A percentile compares a stretch with the other conserved stretches of the same genome.
Conservation (phyloP, 352 stramenopile species). For the Globisporangium abappressorium region DNA sequence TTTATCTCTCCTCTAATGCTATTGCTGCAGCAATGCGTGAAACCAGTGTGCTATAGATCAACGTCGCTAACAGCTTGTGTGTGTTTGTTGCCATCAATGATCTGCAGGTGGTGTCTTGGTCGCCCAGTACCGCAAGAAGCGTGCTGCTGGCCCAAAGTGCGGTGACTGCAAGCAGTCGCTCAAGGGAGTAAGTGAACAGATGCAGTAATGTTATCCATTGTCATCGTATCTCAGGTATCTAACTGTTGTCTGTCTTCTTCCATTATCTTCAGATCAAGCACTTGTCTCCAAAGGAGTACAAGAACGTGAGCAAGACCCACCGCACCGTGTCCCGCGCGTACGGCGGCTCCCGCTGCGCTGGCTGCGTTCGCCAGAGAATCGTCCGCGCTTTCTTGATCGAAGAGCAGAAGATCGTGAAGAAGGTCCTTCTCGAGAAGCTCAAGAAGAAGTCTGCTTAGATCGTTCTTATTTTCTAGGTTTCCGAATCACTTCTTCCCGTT, state of each 20-base stretch:
- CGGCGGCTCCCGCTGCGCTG: slow-evolving; percentile 92
- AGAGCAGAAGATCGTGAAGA: slow-evolving; percentile 99
- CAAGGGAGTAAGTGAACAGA: slow-evolving; percentile 40
- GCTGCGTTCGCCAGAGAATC: slow-evolving; percentile 95
- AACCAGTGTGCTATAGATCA: background rate
- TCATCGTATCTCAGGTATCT: background rate
- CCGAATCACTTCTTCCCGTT: slow-evolving; percentile 19
- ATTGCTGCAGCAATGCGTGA: background rate
- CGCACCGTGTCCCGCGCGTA: slow-evolving; percentile 97
- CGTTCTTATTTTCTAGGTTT: slow-evolving; percentile 15
- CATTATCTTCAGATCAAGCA: slow-evolving; percentile 73
- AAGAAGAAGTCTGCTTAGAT: slow-evolving; percentile 80
- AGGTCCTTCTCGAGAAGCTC: slow-evolving; percentile 95
- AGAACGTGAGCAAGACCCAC: slow-evolving; percentile 86
- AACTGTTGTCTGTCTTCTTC: slow-evolving; percentile 9
- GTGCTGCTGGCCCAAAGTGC: slow-evolving; percentile 92
- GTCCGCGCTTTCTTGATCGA: slow-evolving; percentile 99
- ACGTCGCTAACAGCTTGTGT: background rate
- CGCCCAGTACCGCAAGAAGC: slow-evolving; percentile 95
- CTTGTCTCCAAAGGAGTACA: slow-evolving; percentile 67
- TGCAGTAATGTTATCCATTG: background rate
- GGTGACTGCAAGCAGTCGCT: slow-evolving; percentile 95
- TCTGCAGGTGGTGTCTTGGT: slow-evolving; percentile 86
- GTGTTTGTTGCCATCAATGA: background rate
- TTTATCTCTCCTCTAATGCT: background rate